Conservation (phyloP, 805 yeast species). For the Diddensiella santjacobensis region DNA sequence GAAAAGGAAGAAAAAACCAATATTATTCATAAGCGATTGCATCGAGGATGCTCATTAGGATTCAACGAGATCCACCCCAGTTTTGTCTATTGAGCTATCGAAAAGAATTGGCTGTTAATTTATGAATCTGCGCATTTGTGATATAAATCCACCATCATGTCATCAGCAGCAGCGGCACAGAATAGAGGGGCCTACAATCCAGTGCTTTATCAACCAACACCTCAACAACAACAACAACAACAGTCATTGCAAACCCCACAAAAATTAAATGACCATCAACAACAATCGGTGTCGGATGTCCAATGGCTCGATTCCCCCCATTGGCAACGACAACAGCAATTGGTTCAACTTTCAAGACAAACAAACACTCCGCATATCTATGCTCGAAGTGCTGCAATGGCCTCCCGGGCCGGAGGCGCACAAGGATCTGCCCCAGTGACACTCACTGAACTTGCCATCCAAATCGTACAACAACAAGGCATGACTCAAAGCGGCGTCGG, state of each 20-base stretch:
- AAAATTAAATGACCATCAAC: background rate
- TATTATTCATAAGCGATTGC: no score
- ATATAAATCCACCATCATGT: no score
- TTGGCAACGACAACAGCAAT: conserved; percentile 79
- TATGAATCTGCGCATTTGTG: background rate
- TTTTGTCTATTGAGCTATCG: background rate
- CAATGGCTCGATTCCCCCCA: conserved; percentile 16
- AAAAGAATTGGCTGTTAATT: background rate
- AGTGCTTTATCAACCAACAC: background rate
- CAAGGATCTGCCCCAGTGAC: conserved; percentile 29
- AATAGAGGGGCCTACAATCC: background rate
- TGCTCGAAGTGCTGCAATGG: conserved; percentile 77
- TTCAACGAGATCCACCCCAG: background rate
- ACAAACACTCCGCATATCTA: conserved; percentile 71
- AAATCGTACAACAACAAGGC: conserved; percentile 31
- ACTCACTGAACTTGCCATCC: conserved; percentile 38
- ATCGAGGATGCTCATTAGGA: background rate
- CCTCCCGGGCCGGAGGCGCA: conserved; percentile 42
- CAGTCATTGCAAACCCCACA: background rate
- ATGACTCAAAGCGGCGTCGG: background rate
- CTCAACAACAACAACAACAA: background rate
- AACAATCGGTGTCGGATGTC: background rate
- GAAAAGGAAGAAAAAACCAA: no score
- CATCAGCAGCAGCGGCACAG: background rate
- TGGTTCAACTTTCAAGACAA: conserved; percentile 66